Percentiles rank a stretch among this genome's conserved stretches.
Evolutionary conservation across 257 asterid species (phyloP).

Genomic region (Gynochthodes officinalis): DNA sequence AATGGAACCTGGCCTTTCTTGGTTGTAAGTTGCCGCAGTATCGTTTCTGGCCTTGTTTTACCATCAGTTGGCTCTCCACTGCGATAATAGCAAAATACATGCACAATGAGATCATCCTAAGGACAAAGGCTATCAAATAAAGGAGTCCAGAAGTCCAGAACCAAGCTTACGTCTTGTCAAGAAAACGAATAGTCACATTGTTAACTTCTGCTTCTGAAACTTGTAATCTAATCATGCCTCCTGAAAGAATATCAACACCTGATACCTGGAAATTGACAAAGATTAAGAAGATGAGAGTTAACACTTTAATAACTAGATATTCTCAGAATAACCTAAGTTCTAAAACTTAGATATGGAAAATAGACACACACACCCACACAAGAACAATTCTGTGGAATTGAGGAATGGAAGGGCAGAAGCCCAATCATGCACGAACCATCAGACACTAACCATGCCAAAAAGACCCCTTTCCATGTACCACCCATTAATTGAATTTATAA

Average conservation of each 20-base stretch:
- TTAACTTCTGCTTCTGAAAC: conserved; percentile 98
- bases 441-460: conserved; percentile 81
- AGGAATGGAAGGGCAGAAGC: background rate
- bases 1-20: conserved; percentile 88
- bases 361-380: background rate
- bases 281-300: background rate
- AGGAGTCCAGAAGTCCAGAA: background rate
- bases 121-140: background rate
- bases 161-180: conserved; percentile 77
- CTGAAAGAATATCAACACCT: conserved; percentile 90
- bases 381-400: background rate
- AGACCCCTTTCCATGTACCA: conserved; percentile 99
- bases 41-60: conserved; percentile 91
- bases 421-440: conserved; percentile 5
- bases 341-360: background rate
- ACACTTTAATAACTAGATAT: background rate
- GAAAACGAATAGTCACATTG: conserved; percentile 74
- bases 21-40: conserved; percentile 94
- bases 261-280: conserved; percentile 59
- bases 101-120: conserved; percentile 14
- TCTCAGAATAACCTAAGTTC: background rate
- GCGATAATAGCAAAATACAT: conserved; percentile 22
- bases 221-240: conserved; percentile 83
- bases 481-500: conserved; percentile 81
- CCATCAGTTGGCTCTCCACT: conserved; percentile 94